Percentiles rank a stretch among this genome's conserved stretches.
phyloP scores from a whole-genome alignment of 345 rosid genomes.

The Camelina neglecta region DNA sequence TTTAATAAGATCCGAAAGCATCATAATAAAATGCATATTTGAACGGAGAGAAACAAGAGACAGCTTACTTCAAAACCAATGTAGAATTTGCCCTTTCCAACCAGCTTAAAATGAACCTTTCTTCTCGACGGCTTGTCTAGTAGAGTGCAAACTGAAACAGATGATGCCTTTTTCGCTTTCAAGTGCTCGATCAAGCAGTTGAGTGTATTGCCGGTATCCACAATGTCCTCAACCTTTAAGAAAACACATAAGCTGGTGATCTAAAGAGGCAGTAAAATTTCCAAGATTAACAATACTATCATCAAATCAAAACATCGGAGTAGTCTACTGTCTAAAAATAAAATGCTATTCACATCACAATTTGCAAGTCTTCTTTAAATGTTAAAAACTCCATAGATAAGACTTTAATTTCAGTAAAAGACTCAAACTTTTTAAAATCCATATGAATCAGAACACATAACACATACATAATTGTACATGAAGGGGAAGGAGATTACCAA shows the following conservation, averaged over 20 bases:
- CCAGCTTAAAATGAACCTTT: slow-evolving; percentile 63
- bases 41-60: neutral
- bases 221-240: slow-evolving; percentile 88
- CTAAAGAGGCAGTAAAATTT: neutral
- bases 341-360: neutral
- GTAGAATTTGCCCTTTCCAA: slow-evolving; percentile 85
- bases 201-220: slow-evolving; percentile 88
- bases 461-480: neutral
- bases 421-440: neutral
- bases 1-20: neutral
- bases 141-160: slow-evolving; percentile 83
- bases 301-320: slow-evolving; percentile 2
- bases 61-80: slow-evolving; percentile 75
- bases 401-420: neutral
- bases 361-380: neutral
- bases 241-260: slow-evolving; percentile 24
- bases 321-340: neutral
- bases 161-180: slow-evolving; percentile 64
- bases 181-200: slow-evolving; percentile 61
- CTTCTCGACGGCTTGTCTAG: slow-evolving; percentile 79
- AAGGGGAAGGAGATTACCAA: slow-evolving; percentile 52
- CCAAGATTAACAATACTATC: slow-evolving; percentile 5
- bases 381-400: neutral
- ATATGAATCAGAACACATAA: neutral
- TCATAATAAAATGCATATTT: neutral